Evolutionary conservation across 1,284 basidiomycete genomes (phyloP).

Genomic region (Pholiota adiposa): DNA sequence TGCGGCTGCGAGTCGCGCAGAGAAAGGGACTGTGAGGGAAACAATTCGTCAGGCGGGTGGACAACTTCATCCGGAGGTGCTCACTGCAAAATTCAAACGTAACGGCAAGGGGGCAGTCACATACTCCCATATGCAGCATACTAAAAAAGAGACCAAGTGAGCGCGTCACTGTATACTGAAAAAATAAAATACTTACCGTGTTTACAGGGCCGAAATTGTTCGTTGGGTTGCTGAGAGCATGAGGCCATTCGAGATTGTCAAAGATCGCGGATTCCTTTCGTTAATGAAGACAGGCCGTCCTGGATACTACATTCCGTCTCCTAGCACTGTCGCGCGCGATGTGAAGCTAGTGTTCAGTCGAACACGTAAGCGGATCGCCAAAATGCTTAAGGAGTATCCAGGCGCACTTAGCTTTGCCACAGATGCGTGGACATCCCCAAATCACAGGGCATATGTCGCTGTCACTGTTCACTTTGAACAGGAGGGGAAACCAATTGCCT

Average conservation of each 20-base stretch:
- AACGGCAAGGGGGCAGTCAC: conserved; percentile 6
- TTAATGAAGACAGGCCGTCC: conserved; percentile 33
- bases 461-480: too few relatives aligned
- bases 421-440: conserved; percentile 27
- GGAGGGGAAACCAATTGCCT: too few relatives aligned
- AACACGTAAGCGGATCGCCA: conserved; percentile 20
- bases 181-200: too few relatives aligned
- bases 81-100: conserved; percentile 30
- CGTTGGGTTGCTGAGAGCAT: too few relatives aligned
- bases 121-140: conserved; percentile 6
- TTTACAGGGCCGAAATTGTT: too few relatives aligned
- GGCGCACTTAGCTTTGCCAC: conserved; percentile 21
- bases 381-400: conserved; percentile 26
- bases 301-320: conserved; percentile 27
- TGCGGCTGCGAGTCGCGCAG: conserved; percentile 24
- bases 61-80: conserved; percentile 15
- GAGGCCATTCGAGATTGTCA: too few relatives aligned
- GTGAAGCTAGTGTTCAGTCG: conserved; percentile 26
- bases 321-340: conserved; percentile 27
- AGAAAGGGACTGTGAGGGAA: conserved; percentile 18
- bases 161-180: background rate
- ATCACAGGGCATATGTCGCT: too few relatives aligned
- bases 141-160: conserved; percentile 5
- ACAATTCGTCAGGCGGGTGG: background rate
- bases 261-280: conserved; percentile 24